A percentile compares a stretch with the other conserved stretches of the same genome.
Conservation (phyloP, 768 basidiomycete species). For the Leccinellum luteum region DNA sequence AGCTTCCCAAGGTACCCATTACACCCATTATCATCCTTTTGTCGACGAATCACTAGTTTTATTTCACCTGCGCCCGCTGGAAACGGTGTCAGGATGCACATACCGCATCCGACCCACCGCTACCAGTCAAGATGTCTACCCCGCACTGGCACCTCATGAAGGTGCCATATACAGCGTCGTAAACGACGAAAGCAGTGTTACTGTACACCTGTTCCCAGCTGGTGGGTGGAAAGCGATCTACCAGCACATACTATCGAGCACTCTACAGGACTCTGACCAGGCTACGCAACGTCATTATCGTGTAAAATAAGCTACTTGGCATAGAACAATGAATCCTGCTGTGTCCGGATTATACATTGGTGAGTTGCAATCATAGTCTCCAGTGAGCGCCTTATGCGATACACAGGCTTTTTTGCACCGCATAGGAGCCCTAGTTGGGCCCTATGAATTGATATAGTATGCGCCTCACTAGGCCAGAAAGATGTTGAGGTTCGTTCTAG, state of each 20-base stretch:
- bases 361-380: not conserved
- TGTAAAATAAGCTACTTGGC: not conserved
- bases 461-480: conserved; percentile 76
- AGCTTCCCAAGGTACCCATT: too few relatives aligned
- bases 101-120: too few relatives aligned
- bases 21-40: too few relatives aligned
- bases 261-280: not conserved
- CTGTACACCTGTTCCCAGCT: not conserved
- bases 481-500: conserved; percentile 71
- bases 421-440: conserved; percentile 54
- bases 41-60: too few relatives aligned
- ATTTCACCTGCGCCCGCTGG: too few relatives aligned
- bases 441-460: conserved; percentile 89
- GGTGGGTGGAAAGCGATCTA: not conserved
- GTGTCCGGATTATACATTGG: not conserved
- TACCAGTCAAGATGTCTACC: not conserved
- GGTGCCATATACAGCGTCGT: not conserved
- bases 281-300: not conserved
- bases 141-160: too few relatives aligned
- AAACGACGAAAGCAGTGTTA: not conserved
- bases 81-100: too few relatives aligned
- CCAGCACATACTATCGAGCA: not conserved
- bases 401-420: not conserved
- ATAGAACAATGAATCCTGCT: too few relatives aligned
- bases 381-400: too few relatives aligned